Base-by-base conservation (phyloP, 2,329 filamentous ascomycete species). In the Diplodia scrobiculata region DNA sequence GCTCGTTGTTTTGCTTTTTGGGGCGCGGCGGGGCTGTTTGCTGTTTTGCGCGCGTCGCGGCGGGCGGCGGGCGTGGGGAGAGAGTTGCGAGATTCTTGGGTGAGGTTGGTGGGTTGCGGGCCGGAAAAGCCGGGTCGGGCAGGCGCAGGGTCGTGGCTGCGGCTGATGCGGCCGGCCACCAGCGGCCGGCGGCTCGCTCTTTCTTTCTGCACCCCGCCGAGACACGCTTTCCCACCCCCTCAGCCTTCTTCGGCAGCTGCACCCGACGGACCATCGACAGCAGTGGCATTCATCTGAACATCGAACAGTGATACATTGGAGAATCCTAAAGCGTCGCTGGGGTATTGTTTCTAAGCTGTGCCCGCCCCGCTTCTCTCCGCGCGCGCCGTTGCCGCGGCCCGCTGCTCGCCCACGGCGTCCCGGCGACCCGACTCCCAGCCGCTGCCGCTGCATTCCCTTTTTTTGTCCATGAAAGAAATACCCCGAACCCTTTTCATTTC, bases 1-100 rank as follows among this genome's bases (percentile, higher is more conserved):
- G 59, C 65, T 68, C 67, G 68, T 38, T 48, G 17, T 54, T 48
- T 66, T 45, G 27, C 54, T 48, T 50, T 48, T 36, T 11, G n/a
- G 36, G n/a, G 1, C 19, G n/a, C 9, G 19, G 2, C 14, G 7
- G 17, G 27, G 5, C 21, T 21, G 55, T 1, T 1, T n/a, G 25
- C 19, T 63, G 48, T 60, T 60, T 66, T 66, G 64, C 13, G 27
- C 27, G 41, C 13, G 34, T 4, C 1, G 41, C 25, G 2, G 27
- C 25, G 2, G 58, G 27, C 19, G 2, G 58, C 9, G 32, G 21
- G 1, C 2, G 41, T 29, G 9, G 27, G 36, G 29, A 13, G 41
- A 29, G 52, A 13, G 27, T 34, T 34, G 51, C 3, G 10, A 11
- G 34, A 11, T 2, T 10, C 10, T 9, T 17, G 9, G 51, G 13